A percentile compares a stretch with the other conserved stretches of the same genome.
Conservation (phyloP, 495 filamentous ascomycete species). For the Glutinoglossum americanum region DNA sequence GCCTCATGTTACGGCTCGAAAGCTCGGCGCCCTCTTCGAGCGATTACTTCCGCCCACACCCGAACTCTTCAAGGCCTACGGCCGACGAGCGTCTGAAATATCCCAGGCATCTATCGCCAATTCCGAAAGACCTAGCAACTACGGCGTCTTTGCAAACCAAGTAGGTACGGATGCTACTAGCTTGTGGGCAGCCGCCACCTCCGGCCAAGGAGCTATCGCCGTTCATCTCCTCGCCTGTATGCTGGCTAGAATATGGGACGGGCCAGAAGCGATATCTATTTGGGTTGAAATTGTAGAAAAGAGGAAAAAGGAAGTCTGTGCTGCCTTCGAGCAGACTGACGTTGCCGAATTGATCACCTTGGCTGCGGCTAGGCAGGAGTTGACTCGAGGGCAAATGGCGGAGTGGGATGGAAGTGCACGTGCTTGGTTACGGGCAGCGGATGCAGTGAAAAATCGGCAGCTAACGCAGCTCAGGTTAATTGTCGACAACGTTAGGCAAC, state of each 20-base stretch:
- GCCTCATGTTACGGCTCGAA: constrained; percentile 14
- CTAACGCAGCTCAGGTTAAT: background rate
- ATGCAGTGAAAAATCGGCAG: constrained; percentile 5
- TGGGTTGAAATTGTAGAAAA: constrained; percentile 15
- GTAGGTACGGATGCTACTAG: constrained; percentile 14
- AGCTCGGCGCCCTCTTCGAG: constrained; percentile 16
- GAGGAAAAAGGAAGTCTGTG: constrained; percentile 7
- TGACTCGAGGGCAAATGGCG: constrained; percentile 11
- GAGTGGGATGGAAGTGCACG: constrained; percentile 21
- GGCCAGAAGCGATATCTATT: constrained; percentile 14
- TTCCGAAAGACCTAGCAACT: background rate
- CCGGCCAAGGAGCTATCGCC: constrained; percentile 11
- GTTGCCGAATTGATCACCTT: background rate
- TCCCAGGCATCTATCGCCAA: background rate
- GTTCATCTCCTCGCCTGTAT: constrained; percentile 19
- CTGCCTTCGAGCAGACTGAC: no score
- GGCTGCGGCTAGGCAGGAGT: constrained; percentile 1
- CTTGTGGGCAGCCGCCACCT: constrained; percentile 21
- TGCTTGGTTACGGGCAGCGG: constrained; percentile 16
- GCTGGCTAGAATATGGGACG: constrained; percentile 14
- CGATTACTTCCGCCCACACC: constrained; percentile 9
- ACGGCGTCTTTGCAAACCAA: constrained; percentile 12
- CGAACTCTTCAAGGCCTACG: constrained; percentile 1
- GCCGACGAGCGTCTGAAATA: background rate
- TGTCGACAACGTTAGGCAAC: background rate